Evolutionary conservation across 768 basidiomycete species (phyloP).

Genomic region (Vararia minispora): DNA sequence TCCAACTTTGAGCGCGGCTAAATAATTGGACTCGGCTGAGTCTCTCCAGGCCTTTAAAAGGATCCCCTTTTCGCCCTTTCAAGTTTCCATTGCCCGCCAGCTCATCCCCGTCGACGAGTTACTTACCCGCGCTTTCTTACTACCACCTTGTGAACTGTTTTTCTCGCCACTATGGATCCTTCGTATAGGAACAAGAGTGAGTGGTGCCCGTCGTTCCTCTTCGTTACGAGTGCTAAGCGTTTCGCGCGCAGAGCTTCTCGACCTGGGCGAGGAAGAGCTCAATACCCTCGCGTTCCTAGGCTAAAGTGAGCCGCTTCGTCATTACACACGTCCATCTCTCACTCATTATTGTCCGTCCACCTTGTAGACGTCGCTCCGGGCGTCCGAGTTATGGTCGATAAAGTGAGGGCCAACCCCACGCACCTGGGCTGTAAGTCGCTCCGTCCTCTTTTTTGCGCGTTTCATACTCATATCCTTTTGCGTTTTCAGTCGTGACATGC

Average conservation of each 20-base stretch:
- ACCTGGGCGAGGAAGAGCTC: slow-evolving; percentile 12
- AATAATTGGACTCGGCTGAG: too few species aligned
- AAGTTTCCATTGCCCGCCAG: slow-evolving; percentile 5
- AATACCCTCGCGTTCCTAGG: slow-evolving; percentile 12
- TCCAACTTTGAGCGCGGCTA: too few species aligned
- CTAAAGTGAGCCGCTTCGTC: slow-evolving; percentile 13
- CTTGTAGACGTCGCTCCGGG: slow-evolving; percentile 16
- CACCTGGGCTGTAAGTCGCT: slow-evolving; percentile 16
- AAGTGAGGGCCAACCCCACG: slow-evolving; percentile 17
- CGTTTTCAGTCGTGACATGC: slow-evolving; percentile 19
- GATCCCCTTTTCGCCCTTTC: too few species aligned
- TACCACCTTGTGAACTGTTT: slow-evolving; percentile 8
- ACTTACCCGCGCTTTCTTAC: slow-evolving; percentile 7
- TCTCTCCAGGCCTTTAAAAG: too few species aligned
- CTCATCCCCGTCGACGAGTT: slow-evolving; percentile 6
- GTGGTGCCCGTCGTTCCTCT: slow-evolving; percentile 18
- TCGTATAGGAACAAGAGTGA: slow-evolving; percentile 20
- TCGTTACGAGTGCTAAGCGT: slow-evolving; percentile 18
- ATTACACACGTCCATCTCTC: slow-evolving; percentile 11
- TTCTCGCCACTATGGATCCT: slow-evolving; percentile 10
- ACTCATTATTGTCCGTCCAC: slow-evolving; percentile 15
- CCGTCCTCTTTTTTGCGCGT: slow-evolving; percentile 13
- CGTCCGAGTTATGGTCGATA: slow-evolving; percentile 10
- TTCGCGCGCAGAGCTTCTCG: slow-evolving; percentile 20
- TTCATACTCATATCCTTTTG: slow-evolving; percentile 16